Evolutionary conservation across 495 filamentous ascomycete genomes (phyloP).

Genomic region (Talaromyces proteolyticus): DNA sequence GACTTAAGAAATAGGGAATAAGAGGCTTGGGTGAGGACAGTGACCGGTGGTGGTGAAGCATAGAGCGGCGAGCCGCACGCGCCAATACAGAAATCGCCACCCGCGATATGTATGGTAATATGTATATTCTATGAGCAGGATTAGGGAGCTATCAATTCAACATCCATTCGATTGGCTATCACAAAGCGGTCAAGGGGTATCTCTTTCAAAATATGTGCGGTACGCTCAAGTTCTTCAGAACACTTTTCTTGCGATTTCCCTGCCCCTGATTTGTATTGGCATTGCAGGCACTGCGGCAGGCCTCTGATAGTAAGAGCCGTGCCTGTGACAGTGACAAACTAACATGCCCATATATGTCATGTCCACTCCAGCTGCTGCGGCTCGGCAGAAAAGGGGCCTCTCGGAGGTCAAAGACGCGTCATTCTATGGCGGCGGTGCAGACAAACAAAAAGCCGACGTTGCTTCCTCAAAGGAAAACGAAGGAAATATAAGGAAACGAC

Average conservation of each 20-base stretch:
- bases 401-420: no score
- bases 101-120: no score
- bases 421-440: neutral
- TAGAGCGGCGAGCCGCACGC: no score
- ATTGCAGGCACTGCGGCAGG: neutral
- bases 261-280: neutral
- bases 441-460: neutral
- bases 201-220: neutral
- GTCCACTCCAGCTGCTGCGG: neutral
- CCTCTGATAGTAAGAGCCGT: neutral
- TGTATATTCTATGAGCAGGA: neutral
- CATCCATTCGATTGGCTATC: neutral
- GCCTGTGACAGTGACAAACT: neutral
- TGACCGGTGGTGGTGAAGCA: no score
- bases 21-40: no score
- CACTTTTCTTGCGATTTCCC: neutral
- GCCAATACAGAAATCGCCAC: no score
- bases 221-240: neutral
- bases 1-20: no score
- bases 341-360: neutral
- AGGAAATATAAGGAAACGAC: neutral
- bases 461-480: neutral
- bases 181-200: neutral
- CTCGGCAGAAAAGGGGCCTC: neutral
- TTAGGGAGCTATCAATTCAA: neutral